Percentiles rank a stretch among this genome's conserved stretches.
These are phyloP conservation scores for Kazachstania sp. DNA, from an alignment of 1,139 yeast genomes.

Conservation along the genomic window DNA sequence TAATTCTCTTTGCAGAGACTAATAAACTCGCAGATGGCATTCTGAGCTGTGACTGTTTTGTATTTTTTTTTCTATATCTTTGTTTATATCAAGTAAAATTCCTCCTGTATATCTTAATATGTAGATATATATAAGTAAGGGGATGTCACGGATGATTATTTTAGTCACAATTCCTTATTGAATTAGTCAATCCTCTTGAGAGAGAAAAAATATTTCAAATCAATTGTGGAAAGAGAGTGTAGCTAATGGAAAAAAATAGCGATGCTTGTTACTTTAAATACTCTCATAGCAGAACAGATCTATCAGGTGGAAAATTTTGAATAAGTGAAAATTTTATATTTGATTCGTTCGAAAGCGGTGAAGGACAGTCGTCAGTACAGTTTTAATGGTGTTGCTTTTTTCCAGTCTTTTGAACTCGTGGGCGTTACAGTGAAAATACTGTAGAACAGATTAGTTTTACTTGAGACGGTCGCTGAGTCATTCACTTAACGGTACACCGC, in stretches of 20 bases:
- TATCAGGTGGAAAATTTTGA: background rate
- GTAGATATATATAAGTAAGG: background rate
- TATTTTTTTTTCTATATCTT: too few species aligned
- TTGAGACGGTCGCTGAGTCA: conserved; percentile 12
- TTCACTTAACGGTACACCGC: conserved; percentile 11
- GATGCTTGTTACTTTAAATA: conserved; percentile 6
- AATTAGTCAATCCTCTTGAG: background rate
- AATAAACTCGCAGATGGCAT: conserved; percentile 24
- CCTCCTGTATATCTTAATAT: background rate
- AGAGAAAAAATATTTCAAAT: background rate
- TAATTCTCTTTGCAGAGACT: conserved; percentile 17
- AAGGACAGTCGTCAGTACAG: background rate
- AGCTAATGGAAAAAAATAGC: conserved; percentile 16
- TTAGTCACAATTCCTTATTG: background rate
- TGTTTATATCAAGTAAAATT: too few species aligned
- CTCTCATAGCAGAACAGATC: too few species aligned
- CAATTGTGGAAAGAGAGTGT: background rate
- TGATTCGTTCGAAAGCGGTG: too few species aligned
- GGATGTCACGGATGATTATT: background rate
- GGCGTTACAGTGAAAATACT: too few species aligned
- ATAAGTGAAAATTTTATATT: background rate
- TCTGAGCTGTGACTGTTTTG: background rate
- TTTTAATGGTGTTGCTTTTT: too few species aligned
- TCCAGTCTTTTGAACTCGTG: too few species aligned
- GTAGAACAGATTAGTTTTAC: too few species aligned